phyloP scores from a whole-genome alignment of 345 rosid species.

The Anastatica hierochuntica region DNA sequence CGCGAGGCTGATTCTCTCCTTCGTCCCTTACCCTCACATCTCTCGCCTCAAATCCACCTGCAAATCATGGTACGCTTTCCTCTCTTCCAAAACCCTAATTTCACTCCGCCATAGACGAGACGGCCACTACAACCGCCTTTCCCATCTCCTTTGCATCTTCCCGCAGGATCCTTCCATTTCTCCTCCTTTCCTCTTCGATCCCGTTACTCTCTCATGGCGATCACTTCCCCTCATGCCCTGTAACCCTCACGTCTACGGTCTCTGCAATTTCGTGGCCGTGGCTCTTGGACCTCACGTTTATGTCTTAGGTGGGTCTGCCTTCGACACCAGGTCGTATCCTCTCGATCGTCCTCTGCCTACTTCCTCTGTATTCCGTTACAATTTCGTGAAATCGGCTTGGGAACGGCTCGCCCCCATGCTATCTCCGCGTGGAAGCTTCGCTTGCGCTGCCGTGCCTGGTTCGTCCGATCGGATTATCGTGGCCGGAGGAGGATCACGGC shows the following conservation, averaged over 20 bases:
- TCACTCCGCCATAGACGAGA: conserved; percentile 39
- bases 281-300: conserved; percentile 53
- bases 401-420: conserved; percentile 64
- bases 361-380: conserved; percentile 53
- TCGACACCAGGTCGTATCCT: conserved; percentile 80
- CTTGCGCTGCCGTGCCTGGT: conserved; percentile 46
- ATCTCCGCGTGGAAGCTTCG: conserved; percentile 85
- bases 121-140: conserved; percentile 15
- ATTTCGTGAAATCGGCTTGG: conserved; percentile 50
- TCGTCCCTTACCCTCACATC: conserved; percentile 65
- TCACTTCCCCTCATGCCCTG: conserved; percentile 75
- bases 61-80: conserved; percentile 62
- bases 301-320: conserved; percentile 80
- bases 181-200: conserved; percentile 74
- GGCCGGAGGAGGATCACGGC: conserved; percentile 88
- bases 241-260: conserved; percentile 73
- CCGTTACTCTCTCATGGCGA: conserved; percentile 52
- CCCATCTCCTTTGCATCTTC: conserved; percentile 76
- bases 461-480: conserved; percentile 47
- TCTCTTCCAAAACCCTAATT: conserved; percentile 59
- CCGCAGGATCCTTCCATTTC: conserved; percentile 78
- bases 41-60: conserved; percentile 61
- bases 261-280: conserved; percentile 74
- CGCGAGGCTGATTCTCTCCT: conserved; percentile 44
- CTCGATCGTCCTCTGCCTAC: conserved; percentile 73